phyloP scores from a whole-genome alignment of 208 protist species.

The Novymonas esmeraldas region DNA sequence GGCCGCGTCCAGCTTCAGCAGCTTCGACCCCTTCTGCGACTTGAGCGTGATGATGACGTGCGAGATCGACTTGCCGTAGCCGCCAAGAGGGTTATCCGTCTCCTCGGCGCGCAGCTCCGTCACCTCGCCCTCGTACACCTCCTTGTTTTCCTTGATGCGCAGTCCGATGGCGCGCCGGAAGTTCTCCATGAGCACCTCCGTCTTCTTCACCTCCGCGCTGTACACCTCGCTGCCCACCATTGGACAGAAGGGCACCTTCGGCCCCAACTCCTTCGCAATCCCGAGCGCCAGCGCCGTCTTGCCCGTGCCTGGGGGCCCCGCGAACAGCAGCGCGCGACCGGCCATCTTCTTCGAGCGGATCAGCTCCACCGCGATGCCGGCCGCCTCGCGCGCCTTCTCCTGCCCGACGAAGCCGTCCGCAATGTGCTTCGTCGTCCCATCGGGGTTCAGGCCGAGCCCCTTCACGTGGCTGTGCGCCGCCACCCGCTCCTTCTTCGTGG shows the following conservation, averaged over 20 bases:
- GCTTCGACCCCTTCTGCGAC: constrained; percentile 98
- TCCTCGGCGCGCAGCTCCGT: constrained; percentile 99
- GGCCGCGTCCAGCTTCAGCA: constrained; percentile 98
- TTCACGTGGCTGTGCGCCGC: constrained; percentile 99
- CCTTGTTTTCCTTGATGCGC: constrained; percentile 99
- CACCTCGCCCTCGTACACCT: constrained; percentile 99
- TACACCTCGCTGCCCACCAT: constrained; percentile 99
- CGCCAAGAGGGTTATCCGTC: constrained; percentile 97
- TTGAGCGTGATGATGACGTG: constrained; percentile 99
- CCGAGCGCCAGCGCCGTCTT: constrained; percentile 98
- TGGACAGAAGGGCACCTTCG: constrained; percentile 99
- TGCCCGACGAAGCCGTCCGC: constrained; percentile 99
- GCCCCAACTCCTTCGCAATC: constrained; percentile 98
- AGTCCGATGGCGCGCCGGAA: constrained; percentile 99
- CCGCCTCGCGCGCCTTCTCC: constrained; percentile 96
- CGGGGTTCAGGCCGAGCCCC: constrained; percentile 96
- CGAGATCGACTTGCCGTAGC: constrained; percentile 98
- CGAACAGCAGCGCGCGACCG: constrained; percentile 99
- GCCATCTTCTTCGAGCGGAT: constrained; percentile 99
- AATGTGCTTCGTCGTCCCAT: constrained; percentile 84
- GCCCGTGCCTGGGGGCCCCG: constrained; percentile 98
- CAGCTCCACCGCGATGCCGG: constrained; percentile 98
- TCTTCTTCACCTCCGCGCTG: constrained; percentile 99
- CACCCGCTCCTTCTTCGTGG: constrained; percentile 96
- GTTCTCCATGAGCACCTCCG: constrained; percentile 99